Evolutionary conservation across 495 filamentous ascomycete species (phyloP).

Genomic region (Lasiosphaeriaceae sp.): DNA sequence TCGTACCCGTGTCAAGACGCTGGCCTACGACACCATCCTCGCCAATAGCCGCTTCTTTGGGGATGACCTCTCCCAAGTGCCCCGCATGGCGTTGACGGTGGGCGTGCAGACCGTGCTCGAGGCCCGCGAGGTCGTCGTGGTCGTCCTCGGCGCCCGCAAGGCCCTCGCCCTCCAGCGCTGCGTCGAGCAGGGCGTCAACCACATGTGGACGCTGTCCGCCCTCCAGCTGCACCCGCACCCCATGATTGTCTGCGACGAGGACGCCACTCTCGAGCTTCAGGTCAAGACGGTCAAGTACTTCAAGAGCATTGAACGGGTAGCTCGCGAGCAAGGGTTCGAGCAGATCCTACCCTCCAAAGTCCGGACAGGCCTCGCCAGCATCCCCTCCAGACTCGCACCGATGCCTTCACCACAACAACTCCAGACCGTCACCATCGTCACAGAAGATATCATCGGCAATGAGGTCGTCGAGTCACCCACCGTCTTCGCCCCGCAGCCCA

Average conservation of each 20-base stretch:
- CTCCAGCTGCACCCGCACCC: slow-evolving; percentile 77
- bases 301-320: slow-evolving; percentile 62
- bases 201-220: slow-evolving; percentile 84
- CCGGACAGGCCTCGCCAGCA: slow-evolving; percentile 28
- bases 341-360: slow-evolving; percentile 53
- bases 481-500: slow-evolving; percentile 42
- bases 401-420: background rate
- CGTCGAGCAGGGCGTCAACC: slow-evolving; percentile 77
- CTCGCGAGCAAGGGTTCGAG: slow-evolving; percentile 51
- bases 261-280: slow-evolving; percentile 76
- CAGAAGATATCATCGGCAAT: slow-evolving; percentile 15
- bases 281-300: slow-evolving; percentile 88
- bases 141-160: slow-evolving; percentile 78
- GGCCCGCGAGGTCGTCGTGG: slow-evolving; percentile 74
- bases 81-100: slow-evolving; percentile 79
- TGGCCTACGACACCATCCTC: slow-evolving; percentile 82
- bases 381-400: too few species aligned
- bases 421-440: slow-evolving; percentile 3
- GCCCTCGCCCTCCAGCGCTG: slow-evolving; percentile 75
- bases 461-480: slow-evolving; percentile 41
- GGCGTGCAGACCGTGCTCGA: slow-evolving; percentile 86
- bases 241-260: slow-evolving; percentile 79
- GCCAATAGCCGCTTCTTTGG: slow-evolving; percentile 83
- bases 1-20: slow-evolving; percentile 77
- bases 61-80: slow-evolving; percentile 67